These are phyloP conservation scores for Rubus idaeus DNA, from an alignment of 306 rosid genomes.

Conservation along the genomic window DNA sequence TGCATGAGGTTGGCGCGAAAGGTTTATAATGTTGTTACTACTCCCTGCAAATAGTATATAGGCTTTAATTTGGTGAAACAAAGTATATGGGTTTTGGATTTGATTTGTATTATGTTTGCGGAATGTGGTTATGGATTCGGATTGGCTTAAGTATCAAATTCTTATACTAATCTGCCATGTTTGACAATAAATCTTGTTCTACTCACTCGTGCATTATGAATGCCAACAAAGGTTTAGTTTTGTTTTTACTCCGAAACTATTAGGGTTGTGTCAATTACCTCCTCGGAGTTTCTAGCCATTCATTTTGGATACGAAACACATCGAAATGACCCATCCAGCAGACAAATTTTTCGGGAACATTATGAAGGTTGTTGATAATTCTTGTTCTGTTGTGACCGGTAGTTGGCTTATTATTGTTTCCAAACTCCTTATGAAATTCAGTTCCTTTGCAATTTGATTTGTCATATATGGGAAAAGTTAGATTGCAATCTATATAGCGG, in stretches of 20 bases:
- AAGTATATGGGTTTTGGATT: background rate
- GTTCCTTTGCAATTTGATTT: background rate
- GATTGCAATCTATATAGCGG: background rate
- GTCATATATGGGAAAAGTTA: background rate
- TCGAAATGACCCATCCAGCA: background rate
- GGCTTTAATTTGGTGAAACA: no score
- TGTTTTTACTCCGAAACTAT: no score
- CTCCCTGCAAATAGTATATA: background rate
- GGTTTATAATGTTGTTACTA: constrained; percentile 44
- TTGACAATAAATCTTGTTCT: no score
- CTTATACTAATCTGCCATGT: background rate
- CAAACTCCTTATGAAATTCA: background rate
- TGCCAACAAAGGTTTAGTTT: no score
- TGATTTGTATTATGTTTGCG: background rate
- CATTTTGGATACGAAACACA: background rate
- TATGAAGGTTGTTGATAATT: background rate
- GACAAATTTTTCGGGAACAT: background rate
- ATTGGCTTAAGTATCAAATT: background rate
- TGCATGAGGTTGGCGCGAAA: constrained; percentile 61
- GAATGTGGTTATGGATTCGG: background rate
- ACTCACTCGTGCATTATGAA: no score
- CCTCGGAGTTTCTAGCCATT: background rate
- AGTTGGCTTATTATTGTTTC: background rate
- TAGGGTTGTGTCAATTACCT: background rate
- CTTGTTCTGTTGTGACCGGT: background rate